Percentiles rank a stretch among this genome's conserved stretches.
These are phyloP conservation scores for Pyrenochaeta sp. DNA, from an alignment of 2,329 filamentous ascomycete genomes.

Conservation along the genomic window DNA sequence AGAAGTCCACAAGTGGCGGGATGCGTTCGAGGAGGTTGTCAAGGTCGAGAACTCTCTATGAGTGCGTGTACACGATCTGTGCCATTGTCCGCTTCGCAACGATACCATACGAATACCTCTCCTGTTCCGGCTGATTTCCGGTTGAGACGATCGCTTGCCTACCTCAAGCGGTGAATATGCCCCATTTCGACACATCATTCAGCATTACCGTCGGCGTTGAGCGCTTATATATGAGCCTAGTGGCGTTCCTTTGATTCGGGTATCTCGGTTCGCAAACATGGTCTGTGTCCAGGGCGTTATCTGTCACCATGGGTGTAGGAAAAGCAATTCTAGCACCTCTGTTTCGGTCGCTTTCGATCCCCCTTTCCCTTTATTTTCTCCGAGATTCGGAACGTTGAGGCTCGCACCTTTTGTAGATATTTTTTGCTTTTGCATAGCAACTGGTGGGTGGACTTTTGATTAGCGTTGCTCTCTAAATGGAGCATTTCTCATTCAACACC, in stretches of 20 bases:
- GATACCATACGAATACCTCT: neutral
- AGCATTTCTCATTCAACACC: neutral
- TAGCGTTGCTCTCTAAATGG: constrained; percentile 5
- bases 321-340: constrained; percentile 23
- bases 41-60: constrained; percentile 51
- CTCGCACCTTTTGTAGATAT: constrained; percentile 16
- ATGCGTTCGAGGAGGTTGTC: constrained; percentile 57
- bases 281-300: constrained; percentile 17
- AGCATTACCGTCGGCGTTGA: constrained; percentile 41
- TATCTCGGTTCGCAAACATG: constrained; percentile 9
- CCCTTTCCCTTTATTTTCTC: neutral
- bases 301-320: constrained; percentile 17
- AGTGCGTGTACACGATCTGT: constrained; percentile 9
- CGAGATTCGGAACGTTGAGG: constrained; percentile 1
- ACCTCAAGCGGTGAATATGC: constrained; percentile 12
- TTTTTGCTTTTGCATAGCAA: constrained; percentile 20
- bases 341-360: constrained; percentile 3
- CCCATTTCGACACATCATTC: constrained; percentile 13
- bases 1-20: constrained; percentile 51
- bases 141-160: constrained; percentile 1
- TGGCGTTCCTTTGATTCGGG: constrained; percentile 30
- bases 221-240: constrained; percentile 27
- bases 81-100: neutral
- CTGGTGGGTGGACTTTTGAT: constrained; percentile 12
- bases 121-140: neutral